Base-by-base conservation (phyloP, 768 basidiomycete genomes). In the Psilocybe subaeruginosa region DNA sequence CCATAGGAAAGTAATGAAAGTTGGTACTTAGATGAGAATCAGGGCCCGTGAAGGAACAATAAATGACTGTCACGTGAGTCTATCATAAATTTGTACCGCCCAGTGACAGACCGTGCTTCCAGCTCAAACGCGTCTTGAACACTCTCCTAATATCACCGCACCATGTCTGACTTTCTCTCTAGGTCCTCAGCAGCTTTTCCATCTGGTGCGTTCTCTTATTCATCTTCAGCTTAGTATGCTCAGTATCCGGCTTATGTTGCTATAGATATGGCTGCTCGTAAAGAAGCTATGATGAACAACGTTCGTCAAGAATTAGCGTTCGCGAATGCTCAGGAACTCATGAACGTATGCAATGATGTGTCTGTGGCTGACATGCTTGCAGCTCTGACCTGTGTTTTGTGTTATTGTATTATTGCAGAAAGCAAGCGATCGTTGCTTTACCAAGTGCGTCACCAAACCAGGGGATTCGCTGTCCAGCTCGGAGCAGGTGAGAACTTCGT, bases 361-460 rank as follows among this genome's bases (percentile, higher is more conserved):
- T 23, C 23, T 23, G 23, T 23, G 23, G 23, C 23, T 23, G 23
- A 23, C 23, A 23, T 39, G 37, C 37, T 39, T 14, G 37, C 50
- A 17, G 8, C 27, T 55, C 35, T 23, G 8, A 11, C 14, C 5
- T 39, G 11, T 29, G 54, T 9, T 58, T 30, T 39, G 23, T 54
- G 31, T 59, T 62, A 55, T 37, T 59, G 33, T 12, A 7, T 16
- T 52, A 54, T n/a, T 37, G 63, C 67, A 94, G 92, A 92, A 89
- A 86, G 82, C 87, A 12, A 90, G 84, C 63, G 90, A 93, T 59
- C 86, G 87, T 66, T 95, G 92, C 74, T 94, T 80, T 73, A 70
- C 78, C 54, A 91, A 91, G 68, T 95, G 93, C 64, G 78, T 95
- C 39, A 81, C 86, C 7, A 94, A 92, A 67, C 93, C 93, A 0